Base-by-base conservation (phyloP, 495 filamentous ascomycete genomes). In the Xylaria curta region DNA sequence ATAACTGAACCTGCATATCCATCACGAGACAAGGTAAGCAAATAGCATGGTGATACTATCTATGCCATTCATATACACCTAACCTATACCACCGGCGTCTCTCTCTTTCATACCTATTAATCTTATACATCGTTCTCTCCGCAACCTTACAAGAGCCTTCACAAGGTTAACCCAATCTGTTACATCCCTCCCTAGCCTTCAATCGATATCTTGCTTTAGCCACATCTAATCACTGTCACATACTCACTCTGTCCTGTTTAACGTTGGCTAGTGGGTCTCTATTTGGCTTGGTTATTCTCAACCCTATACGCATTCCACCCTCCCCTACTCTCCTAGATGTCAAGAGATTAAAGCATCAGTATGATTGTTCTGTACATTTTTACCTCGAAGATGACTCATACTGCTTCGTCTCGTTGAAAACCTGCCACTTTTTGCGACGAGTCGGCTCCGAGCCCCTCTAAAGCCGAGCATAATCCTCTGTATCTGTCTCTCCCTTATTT, bases 391-490 rank as follows among this genome's bases (percentile, higher is more conserved):
- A 36, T 10, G 28, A 0, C 28, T 56, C 53, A 4, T 19, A 44
- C 38, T 21, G 15, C 21, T 61, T 51, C 24, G 6, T 19, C 56
- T 47, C 31, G 0, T 51, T 44, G 31, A 61, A 12, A 51, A 49
- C 19, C 13, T 51, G 24, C 15, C 15, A 6, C 19, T 28, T 64
- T 53, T 49, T 59, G 28, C 28, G 28, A 40, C 40, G 47, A 56
- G 6, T 69, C 38, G 40, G 68, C 68, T 56, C 68, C 60, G 49
- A 64, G 33, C 15, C 42, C 19, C 31, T 49, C 31, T 61, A 69
- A 49, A 62, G 53, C 58, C 53, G 68, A 62, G 58, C 54, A 51
- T 21, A 28, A 31, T 28, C 21, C 26, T 24, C 62, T 28, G 26
- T 61, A 26, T 24, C 13, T 21, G 6, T 36, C 3, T 26, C 21